Conservation (phyloP, 176 grass and related monocot genomes). For the Cenchrus fungigraminus region DNA sequence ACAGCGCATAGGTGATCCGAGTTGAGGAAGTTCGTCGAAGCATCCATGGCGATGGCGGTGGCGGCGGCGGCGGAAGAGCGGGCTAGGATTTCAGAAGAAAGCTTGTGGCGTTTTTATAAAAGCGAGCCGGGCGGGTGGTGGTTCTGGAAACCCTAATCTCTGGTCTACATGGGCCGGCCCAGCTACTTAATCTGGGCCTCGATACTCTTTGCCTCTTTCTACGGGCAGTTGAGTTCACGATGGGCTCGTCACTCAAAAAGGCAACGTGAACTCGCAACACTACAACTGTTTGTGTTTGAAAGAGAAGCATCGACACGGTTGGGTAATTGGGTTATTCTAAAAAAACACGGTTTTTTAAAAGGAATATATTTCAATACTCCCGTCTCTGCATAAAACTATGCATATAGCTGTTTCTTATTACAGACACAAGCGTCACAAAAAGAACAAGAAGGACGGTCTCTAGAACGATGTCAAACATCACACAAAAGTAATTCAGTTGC, state of each 20-base stretch:
- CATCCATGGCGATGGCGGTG: background rate
- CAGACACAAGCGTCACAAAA: no score
- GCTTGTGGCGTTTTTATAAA: conserved; percentile 28
- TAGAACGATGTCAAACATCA: no score
- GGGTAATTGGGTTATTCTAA: no score
- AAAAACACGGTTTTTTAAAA: no score
- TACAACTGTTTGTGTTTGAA: no score
- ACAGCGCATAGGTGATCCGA: background rate
- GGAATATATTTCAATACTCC: no score
- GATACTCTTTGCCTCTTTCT: background rate
- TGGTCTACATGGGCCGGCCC: background rate
- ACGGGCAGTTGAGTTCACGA: background rate
- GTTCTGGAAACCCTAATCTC: background rate
- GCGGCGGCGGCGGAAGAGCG: background rate
- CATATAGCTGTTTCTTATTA: no score
- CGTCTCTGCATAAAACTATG: no score
- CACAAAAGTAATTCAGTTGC: no score
- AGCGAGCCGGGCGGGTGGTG: background rate
- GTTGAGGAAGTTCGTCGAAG: background rate
- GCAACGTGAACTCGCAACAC: background rate
- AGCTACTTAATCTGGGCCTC: background rate
- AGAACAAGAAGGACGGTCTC: no score
- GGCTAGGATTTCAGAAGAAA: background rate
- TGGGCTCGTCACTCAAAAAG: background rate
- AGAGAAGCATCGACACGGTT: no score